A percentile compares a stretch with the other conserved stretches of the same genome.
phyloP scores from a whole-genome alignment of 1,284 basidiomycete genomes.

The Malassezia japonica region DNA sequence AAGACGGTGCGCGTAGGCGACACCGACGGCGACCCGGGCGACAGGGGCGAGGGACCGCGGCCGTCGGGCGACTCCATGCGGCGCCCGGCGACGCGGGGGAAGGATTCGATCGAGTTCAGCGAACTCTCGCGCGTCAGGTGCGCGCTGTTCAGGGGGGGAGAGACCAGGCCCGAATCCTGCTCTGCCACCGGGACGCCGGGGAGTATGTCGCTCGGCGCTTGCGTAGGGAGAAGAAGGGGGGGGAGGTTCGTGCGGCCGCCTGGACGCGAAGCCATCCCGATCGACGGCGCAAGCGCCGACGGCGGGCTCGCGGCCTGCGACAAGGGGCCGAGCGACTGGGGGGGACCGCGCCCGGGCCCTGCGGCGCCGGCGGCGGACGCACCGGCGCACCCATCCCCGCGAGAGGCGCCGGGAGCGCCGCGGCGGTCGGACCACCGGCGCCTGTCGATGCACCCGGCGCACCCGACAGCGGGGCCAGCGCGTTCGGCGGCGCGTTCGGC shows the following conservation, averaged over 20 bases:
- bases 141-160: conserved; percentile 5
- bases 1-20: background rate
- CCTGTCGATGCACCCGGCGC: background rate
- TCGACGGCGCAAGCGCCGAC: too few species aligned
- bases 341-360: too few species aligned
- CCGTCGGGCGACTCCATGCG: conserved; percentile 1
- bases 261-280: too few species aligned
- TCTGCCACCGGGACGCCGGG: conserved; percentile 4
- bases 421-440: too few species aligned
- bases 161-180: conserved; percentile 5
- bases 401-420: too few species aligned
- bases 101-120: conserved; percentile 9
- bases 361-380: too few species aligned
- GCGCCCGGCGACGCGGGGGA: background rate
- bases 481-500: background rate
- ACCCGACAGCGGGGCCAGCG: too few species aligned
- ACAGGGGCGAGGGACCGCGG: background rate
- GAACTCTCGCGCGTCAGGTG: conserved; percentile 10
- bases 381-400: too few species aligned
- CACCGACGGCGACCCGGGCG: background rate
- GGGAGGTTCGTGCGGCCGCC: background rate
- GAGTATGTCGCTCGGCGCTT: background rate
- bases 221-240: conserved; percentile 6
- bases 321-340: too few species aligned
- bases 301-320: too few species aligned